A percentile compares a stretch with the other conserved stretches of the same genome.
Conservation (phyloP, 2,329 filamentous ascomycete genomes). For the Microcyclospora pomicola region DNA sequence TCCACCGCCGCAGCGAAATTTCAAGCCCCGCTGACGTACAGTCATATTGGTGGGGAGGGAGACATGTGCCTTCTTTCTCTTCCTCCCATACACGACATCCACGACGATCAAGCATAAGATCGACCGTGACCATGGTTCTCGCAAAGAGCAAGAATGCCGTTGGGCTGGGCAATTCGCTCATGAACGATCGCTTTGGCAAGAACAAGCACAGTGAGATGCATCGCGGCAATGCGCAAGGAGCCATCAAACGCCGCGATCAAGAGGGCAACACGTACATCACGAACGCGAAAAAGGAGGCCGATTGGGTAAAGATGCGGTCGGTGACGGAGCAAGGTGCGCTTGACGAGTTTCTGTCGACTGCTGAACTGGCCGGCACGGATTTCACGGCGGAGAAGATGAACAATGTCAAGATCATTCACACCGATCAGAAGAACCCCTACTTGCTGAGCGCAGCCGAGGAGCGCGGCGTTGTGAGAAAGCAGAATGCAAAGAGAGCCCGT, state of each 20-base stretch:
- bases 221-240: constrained; percentile 60
- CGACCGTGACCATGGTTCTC: constrained; percentile 43
- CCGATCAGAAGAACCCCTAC: constrained; percentile 90
- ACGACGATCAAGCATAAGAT: not conserved
- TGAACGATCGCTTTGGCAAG: constrained; percentile 97
- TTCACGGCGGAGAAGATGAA: constrained; percentile 99
- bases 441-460: constrained; percentile 78
- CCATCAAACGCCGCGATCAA: constrained; percentile 26
- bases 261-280: constrained; percentile 57
- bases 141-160: constrained; percentile 93
- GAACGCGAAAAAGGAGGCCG: constrained; percentile 77
- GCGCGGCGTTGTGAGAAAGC: constrained; percentile 61
- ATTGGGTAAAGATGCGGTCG: constrained; percentile 99
- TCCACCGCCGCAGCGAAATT: too few species aligned
- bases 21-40: too few species aligned
- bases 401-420: constrained; percentile 97
- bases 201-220: constrained; percentile 76
- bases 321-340: constrained; percentile 93
- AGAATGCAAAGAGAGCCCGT: constrained; percentile 62
- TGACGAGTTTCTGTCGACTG: constrained; percentile 91
- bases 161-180: constrained; percentile 89
- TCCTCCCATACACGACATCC: not conserved
- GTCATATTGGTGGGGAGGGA: too few species aligned
- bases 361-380: constrained; percentile 92
- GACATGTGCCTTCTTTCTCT: not conserved